Conservation (phyloP, 306 rosid species). For the Hippophae tibetana region DNA sequence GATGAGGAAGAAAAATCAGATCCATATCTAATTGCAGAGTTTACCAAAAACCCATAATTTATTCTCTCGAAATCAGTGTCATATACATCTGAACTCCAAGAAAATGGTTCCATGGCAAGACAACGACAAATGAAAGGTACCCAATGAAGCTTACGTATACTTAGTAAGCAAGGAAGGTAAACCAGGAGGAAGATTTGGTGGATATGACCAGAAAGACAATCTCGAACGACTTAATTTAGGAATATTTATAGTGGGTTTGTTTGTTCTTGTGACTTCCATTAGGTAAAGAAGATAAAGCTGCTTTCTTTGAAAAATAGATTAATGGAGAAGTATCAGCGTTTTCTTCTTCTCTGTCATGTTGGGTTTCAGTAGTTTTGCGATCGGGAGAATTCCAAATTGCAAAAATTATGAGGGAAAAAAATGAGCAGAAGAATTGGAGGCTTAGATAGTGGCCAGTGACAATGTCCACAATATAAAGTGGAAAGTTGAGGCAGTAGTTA, state of each 20-base stretch:
- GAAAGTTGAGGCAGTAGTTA: slow-evolving; percentile 5
- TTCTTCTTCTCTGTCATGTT: slow-evolving; percentile 13
- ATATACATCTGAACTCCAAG: slow-evolving; percentile 27
- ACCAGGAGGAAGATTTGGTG: not conserved
- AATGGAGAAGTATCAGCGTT: slow-evolving; percentile 15
- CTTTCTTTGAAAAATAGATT: not conserved
- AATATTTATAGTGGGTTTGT: not conserved
- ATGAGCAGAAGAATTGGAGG: slow-evolving; percentile 11
- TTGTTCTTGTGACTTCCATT: slow-evolving; percentile 6
- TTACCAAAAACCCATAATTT: slow-evolving; percentile 26
- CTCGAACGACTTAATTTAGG: slow-evolving; percentile 11
- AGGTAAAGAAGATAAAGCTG: not conserved
- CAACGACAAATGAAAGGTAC: slow-evolving; percentile 1
- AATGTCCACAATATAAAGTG: slow-evolving; percentile 10
- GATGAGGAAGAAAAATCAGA: slow-evolving; percentile 38
- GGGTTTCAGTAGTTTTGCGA: slow-evolving; percentile 16
- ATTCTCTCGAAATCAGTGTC: slow-evolving; percentile 13
- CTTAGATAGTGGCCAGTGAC: slow-evolving; percentile 16
- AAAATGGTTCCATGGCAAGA: slow-evolving; percentile 27
- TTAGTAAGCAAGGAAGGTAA: slow-evolving; percentile 7
- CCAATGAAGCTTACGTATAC: slow-evolving; percentile 10
- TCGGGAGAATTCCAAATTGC: not conserved
- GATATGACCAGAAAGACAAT: slow-evolving; percentile 12
- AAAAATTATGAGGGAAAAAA: slow-evolving; percentile 10
- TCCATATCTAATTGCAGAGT: slow-evolving; percentile 28